A percentile compares a stretch with the other conserved stretches of the same genome.
Evolutionary conservation across 2,329 filamentous ascomycete species (phyloP).

Genomic region (Diaporthe citri): DNA sequence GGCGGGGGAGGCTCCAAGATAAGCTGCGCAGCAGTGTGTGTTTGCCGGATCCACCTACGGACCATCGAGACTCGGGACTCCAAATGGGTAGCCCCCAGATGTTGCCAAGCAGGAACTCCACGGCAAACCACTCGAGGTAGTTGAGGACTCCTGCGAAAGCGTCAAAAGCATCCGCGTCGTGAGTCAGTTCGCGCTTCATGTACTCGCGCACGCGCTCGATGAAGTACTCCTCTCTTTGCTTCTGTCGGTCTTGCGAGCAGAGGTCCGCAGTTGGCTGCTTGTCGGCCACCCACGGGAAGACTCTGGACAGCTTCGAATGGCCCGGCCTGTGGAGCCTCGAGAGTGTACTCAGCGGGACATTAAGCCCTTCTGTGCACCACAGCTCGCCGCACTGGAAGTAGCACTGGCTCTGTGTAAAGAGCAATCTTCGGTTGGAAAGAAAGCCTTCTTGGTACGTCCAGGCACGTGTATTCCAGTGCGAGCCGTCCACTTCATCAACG

Average conservation of each 20-base stretch:
- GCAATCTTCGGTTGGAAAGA: constrained; percentile 51
- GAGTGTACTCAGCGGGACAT: constrained; percentile 3
- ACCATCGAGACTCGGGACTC: constrained; percentile 15
- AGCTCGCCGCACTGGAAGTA: constrained; percentile 52
- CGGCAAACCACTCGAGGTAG: constrained; percentile 16
- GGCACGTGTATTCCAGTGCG: constrained; percentile 52
- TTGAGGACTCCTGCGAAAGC: constrained; percentile 32
- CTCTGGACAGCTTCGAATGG: constrained; percentile 10
- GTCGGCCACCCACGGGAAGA: constrained; percentile 20
- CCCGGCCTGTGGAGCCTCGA: constrained; percentile 11
- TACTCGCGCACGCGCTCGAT: constrained; percentile 28
- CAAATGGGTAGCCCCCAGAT: constrained; percentile 23
- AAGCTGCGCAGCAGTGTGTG: constrained; percentile 20
- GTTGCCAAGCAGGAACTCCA: constrained; percentile 28
- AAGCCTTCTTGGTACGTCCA: constrained; percentile 57
- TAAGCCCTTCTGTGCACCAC: constrained; percentile 28
- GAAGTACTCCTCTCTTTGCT: constrained; percentile 28
- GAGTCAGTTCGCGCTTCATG: constrained; percentile 28
- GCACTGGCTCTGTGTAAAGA: constrained; percentile 55
- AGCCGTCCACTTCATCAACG: constrained; percentile 37
- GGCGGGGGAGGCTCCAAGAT: constrained; percentile 6
- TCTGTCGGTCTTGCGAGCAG: background rate
- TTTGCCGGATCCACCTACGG: background rate
- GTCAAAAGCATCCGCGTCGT: constrained; percentile 23
- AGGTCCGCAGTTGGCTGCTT: background rate